These are phyloP conservation scores for Aeminium ludgeri DNA, from an alignment of 495 filamentous ascomycete genomes.

Conservation along the genomic window DNA sequence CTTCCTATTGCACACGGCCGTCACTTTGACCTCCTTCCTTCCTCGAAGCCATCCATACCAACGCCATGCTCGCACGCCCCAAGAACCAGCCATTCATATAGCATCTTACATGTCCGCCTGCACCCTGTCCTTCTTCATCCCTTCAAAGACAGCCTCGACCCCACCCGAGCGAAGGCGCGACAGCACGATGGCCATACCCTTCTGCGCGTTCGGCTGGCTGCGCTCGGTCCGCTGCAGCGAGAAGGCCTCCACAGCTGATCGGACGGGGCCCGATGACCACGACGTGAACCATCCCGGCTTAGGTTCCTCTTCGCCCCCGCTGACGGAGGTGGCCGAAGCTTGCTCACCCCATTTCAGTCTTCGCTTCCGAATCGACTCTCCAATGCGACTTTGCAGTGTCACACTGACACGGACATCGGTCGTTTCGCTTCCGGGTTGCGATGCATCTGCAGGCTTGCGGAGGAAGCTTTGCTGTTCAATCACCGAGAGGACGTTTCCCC, in stretches of 20 bases:
- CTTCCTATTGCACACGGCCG: no score
- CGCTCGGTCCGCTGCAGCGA: constrained; percentile 68
- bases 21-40: no score
- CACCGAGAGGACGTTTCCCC: constrained; percentile 81
- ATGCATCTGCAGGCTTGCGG: constrained; percentile 24
- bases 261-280: constrained; percentile 66
- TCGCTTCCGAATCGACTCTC: constrained; percentile 44
- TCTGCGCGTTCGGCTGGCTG: constrained; percentile 69
- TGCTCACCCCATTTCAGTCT: constrained; percentile 35
- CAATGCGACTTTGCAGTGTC: constrained; percentile 66
- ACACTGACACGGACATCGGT: constrained; percentile 76
- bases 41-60: no score
- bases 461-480: constrained; percentile 72
- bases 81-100: no score
- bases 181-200: constrained; percentile 90
- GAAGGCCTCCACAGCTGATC: constrained; percentile 78
- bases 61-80: no score
- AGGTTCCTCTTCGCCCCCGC: constrained; percentile 25
- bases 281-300: constrained; percentile 48
- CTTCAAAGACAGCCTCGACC: constrained; percentile 70
- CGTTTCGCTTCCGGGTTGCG: constrained; percentile 33
- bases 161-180: constrained; percentile 69
- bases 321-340: constrained; percentile 19
- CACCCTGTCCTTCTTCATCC: constrained; percentile 53
- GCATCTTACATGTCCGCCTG: constrained; percentile 17